Evolutionary conservation across 2,329 filamentous ascomycete genomes (phyloP), one percentile per base, ranked within the genome.

Genomic region (Byssoonygena ceratinophila): DNA sequence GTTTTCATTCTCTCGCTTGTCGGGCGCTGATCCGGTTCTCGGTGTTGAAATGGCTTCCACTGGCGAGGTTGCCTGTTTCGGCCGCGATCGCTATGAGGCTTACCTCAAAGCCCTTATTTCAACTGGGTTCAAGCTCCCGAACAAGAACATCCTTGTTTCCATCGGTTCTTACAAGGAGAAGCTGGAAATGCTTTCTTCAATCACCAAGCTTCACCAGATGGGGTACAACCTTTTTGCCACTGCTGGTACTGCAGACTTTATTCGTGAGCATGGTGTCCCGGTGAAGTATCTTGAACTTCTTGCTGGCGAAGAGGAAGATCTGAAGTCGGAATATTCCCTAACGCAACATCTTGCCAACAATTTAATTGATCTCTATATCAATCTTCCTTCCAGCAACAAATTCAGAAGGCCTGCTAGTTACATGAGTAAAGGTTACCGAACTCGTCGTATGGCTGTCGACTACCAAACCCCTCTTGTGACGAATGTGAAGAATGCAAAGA

Each of bases 1-100:
- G 69, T 98, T 98, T 78, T 96, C 89, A 59, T 98, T 98, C 82
- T 96, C 92, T 23, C 85, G 92, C 66, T 80, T 98, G 14, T 94
- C 91, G 32, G 92, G 92, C 43, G 92, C 92, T 4, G 92, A 98
- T 67, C 92, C 92, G 14, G 90, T 98, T 41, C 79, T 96, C 55
- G 92, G 92, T 72, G 92, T 98, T 5, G 92, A 98, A 73, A 98
- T 98, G 92, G 92, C 92, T 16, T 97, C 92, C 3, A 98, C 92
- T 55, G 92, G 92, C 69, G 92, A 98, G 71, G 92, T 98, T 61
- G 92, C 92, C 60, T 96, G 85, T 66, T 98, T 98, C 64, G 92
- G 92, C 66, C 79, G 82, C 57, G 89, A 95, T 71, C 95, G 96
- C 72, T 95, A 94, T 66, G 92, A 98, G 71, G 92, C 92, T 16